Evolutionary conservation across 495 filamentous ascomycete species (phyloP).

Genomic region (Aspergillus nidulans): DNA sequence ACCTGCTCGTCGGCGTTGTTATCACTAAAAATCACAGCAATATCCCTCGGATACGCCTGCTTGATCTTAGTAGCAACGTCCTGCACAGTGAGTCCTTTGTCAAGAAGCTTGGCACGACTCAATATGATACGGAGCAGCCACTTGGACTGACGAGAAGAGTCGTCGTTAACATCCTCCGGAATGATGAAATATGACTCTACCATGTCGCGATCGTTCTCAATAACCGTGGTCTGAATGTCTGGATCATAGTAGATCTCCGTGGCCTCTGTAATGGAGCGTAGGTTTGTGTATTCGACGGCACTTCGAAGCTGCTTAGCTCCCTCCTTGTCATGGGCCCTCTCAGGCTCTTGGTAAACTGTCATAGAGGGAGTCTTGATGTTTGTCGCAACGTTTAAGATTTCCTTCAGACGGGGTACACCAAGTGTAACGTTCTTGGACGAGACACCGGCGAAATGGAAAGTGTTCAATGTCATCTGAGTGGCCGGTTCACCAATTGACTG

Average conservation of each 20-base stretch:
- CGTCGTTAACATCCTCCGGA: constrained; percentile 71
- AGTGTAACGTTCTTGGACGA: constrained; percentile 99
- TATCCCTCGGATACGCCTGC: constrained; percentile 76
- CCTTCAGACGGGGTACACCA: constrained; percentile 97
- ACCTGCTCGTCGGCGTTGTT: constrained; percentile 96
- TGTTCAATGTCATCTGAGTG: constrained; percentile 99
- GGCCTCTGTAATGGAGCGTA: constrained; percentile 83
- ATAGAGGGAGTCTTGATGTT: constrained; percentile 99
- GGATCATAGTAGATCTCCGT: constrained; percentile 98
- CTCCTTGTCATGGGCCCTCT: constrained; percentile 59
- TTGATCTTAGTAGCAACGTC: constrained; percentile 90
- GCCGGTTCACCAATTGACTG: constrained; percentile 98
- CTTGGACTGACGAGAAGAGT: constrained; percentile 74
- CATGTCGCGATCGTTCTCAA: constrained; percentile 86
- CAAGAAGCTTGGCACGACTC: constrained; percentile 85
- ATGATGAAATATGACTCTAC: constrained; percentile 97
- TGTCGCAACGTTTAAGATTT: constrained; percentile 94
- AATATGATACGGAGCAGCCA: constrained; percentile 96
- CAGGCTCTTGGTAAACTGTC: constrained; percentile 76
- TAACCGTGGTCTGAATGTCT: constrained; percentile 76
- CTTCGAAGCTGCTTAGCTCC: constrained; percentile 81
- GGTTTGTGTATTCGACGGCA: constrained; percentile 88
- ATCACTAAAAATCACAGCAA: constrained; percentile 94
- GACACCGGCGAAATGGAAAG: constrained; percentile 99
- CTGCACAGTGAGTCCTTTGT: constrained; percentile 87